phyloP scores from a whole-genome alignment of 1,139 yeast species.

The Saccharomyces hybrid region DNA sequence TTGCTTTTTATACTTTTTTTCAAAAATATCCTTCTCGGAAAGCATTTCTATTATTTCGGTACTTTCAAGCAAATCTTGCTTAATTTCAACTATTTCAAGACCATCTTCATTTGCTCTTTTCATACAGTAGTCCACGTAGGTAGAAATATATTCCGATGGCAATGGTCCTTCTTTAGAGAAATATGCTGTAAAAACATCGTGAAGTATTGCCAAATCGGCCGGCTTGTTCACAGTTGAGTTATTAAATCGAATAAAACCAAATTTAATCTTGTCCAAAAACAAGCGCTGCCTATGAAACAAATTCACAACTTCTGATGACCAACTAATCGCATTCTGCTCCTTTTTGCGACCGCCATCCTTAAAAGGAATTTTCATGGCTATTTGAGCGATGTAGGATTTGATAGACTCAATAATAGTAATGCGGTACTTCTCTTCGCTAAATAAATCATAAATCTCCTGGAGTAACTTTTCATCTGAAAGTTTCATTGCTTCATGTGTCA shows the following conservation, averaged over 20 bases:
- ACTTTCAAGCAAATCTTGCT: slow-evolving; percentile 48
- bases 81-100: slow-evolving; percentile 46
- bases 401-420: slow-evolving; percentile 34
- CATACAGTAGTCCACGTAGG: slow-evolving; percentile 51
- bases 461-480: slow-evolving; percentile 10
- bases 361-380: slow-evolving; percentile 32
- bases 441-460: slow-evolving; percentile 15
- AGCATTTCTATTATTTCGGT: slow-evolving; percentile 59
- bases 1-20: slow-evolving; percentile 78
- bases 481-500: slow-evolving; percentile 11
- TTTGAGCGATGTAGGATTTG: slow-evolving; percentile 39
- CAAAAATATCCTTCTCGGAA: slow-evolving; percentile 82
- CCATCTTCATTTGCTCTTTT: slow-evolving; percentile 52
- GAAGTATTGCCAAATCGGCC: slow-evolving; percentile 41
- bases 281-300: slow-evolving; percentile 47
- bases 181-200: slow-evolving; percentile 55
- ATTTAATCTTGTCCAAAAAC: slow-evolving; percentile 43
- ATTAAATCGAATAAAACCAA: slow-evolving; percentile 5
- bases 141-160: slow-evolving; percentile 66
- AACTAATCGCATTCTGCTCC: slow-evolving; percentile 47
- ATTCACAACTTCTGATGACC: slow-evolving; percentile 58
- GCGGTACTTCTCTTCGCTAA: slow-evolving; percentile 15
- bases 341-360: slow-evolving; percentile 31
- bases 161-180: slow-evolving; percentile 47
- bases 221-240: slow-evolving; percentile 35